These are phyloP conservation scores for Daldinia childiae DNA, from an alignment of 495 filamentous ascomycete species.

Conservation along the genomic window DNA sequence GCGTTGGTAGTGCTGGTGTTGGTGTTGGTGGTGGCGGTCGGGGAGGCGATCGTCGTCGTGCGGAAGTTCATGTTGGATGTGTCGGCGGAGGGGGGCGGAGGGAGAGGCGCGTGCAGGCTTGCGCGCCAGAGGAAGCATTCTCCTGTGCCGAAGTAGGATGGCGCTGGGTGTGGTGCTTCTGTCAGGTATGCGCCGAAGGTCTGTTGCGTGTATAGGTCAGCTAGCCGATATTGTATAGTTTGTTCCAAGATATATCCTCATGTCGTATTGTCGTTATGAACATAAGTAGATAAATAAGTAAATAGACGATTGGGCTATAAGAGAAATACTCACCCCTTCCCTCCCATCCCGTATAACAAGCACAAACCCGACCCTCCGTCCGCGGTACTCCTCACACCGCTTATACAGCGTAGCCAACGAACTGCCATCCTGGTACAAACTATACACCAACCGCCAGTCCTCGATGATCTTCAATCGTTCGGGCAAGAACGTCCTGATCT, in stretches of 20 bases:
- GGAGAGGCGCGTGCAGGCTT: slow-evolving; percentile 66
- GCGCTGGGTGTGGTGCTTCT: slow-evolving; percentile 78
- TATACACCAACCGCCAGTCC: slow-evolving; percentile 86
- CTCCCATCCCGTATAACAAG: slow-evolving; percentile 81
- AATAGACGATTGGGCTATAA: background rate
- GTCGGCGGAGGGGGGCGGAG: slow-evolving; percentile 79
- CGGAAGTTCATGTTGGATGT: slow-evolving; percentile 72
- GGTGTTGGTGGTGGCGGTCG: slow-evolving; percentile 10
- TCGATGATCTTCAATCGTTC: slow-evolving; percentile 86
- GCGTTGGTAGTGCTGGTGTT: background rate
- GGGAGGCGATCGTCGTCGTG: slow-evolving; percentile 69
- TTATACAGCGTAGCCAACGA: slow-evolving; percentile 88
- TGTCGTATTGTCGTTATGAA: too few relatives aligned
- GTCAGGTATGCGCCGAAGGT: slow-evolving; percentile 95
- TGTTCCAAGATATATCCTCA: background rate
- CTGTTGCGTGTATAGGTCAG: slow-evolving; percentile 49
- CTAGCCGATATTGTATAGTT: background rate
- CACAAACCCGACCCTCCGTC: slow-evolving; percentile 83
- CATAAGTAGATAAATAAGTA: background rate
- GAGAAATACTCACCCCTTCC: slow-evolving; percentile 67
- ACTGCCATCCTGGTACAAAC: slow-evolving; percentile 91
- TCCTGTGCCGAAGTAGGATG: slow-evolving; percentile 93
- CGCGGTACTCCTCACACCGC: slow-evolving; percentile 67
- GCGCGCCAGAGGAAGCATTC: slow-evolving; percentile 99
- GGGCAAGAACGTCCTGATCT: slow-evolving; percentile 90